Conservation (phyloP, 2,329 filamentous ascomycete species). For the Hymenoscyphus scutula region DNA sequence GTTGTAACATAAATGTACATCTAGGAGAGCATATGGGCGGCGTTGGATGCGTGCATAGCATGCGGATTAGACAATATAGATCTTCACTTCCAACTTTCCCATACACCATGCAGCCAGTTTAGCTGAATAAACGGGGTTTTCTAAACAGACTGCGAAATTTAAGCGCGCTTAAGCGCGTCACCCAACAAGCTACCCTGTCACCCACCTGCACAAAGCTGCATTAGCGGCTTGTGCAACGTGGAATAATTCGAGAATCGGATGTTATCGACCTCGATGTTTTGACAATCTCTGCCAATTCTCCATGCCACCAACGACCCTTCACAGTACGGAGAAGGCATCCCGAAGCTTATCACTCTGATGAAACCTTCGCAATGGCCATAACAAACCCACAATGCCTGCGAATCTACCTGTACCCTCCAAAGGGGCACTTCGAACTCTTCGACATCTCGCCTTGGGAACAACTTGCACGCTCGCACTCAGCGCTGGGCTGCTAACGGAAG, state of each 20-base stretch:
- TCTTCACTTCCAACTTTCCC: slow-evolving; percentile 28
- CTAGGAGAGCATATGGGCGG: slow-evolving; percentile 33
- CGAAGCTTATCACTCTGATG: not conserved
- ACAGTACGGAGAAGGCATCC: not conserved
- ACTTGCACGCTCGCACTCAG: slow-evolving; percentile 52
- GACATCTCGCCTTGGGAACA: slow-evolving; percentile 54
- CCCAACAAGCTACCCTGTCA: too few species aligned
- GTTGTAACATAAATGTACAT: slow-evolving; percentile 30
- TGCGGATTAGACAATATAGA: slow-evolving; percentile 32
- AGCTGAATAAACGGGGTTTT: too few species aligned
- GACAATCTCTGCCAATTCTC: not conserved
- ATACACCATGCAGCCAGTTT: not conserved
- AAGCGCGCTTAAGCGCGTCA: too few species aligned
- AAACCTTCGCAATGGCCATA: slow-evolving; percentile 23
- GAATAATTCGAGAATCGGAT: not conserved
- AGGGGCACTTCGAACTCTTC: slow-evolving; percentile 54
- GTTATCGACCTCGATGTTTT: not conserved
- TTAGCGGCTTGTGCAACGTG: too few species aligned
- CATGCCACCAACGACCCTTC: not conserved
- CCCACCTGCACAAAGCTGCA: too few species aligned
- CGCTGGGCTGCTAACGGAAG: slow-evolving; percentile 49
- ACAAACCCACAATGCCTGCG: slow-evolving; percentile 32
- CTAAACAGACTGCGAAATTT: too few species aligned
- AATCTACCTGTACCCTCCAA: slow-evolving; percentile 52
- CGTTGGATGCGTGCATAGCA: slow-evolving; percentile 28